Percentiles rank a stretch among this genome's conserved stretches.
phyloP scores from a whole-genome alignment of 73 alveolate species.

The Uronychia setigera region DNA sequence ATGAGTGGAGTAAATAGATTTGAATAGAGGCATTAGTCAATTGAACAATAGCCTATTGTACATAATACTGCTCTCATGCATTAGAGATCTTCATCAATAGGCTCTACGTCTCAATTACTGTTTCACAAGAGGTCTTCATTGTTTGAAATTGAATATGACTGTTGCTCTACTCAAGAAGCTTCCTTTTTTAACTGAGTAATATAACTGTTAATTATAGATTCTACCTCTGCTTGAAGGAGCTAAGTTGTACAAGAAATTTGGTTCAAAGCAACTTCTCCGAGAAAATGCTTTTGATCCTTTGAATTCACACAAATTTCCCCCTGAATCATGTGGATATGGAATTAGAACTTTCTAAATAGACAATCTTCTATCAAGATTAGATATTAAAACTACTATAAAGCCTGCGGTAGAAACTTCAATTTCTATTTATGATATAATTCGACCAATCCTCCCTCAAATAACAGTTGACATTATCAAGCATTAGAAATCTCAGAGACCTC shows the following conservation, averaged over 20 bases:
- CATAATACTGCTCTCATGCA: no score
- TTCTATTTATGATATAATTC: constrained; percentile 48
- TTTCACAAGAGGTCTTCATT: no score
- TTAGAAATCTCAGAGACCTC: constrained; percentile 25
- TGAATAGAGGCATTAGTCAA: no score
- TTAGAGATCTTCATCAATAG: no score
- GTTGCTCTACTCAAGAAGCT: not conserved
- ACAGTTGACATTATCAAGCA: constrained; percentile 69
- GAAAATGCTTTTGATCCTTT: constrained; percentile 73
- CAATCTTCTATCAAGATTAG: constrained; percentile 37
- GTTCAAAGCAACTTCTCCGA: constrained; percentile 31
- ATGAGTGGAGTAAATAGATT: no score
- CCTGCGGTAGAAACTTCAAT: constrained; percentile 53
- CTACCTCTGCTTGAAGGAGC: constrained; percentile 56
- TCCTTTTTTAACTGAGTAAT: not conserved
- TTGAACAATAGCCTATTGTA: no score
- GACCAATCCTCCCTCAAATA: constrained; percentile 62
- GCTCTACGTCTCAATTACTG: no score
- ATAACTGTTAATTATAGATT: not conserved
- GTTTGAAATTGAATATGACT: not conserved
- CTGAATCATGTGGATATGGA: constrained; percentile 80
- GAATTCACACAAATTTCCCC: constrained; percentile 54
- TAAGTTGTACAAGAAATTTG: constrained; percentile 65
- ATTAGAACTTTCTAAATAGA: constrained; percentile 50
- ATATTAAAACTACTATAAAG: constrained; percentile 40